phyloP scores from a whole-genome alignment of 768 basidiomycete genomes.

The Mycena filopes region DNA sequence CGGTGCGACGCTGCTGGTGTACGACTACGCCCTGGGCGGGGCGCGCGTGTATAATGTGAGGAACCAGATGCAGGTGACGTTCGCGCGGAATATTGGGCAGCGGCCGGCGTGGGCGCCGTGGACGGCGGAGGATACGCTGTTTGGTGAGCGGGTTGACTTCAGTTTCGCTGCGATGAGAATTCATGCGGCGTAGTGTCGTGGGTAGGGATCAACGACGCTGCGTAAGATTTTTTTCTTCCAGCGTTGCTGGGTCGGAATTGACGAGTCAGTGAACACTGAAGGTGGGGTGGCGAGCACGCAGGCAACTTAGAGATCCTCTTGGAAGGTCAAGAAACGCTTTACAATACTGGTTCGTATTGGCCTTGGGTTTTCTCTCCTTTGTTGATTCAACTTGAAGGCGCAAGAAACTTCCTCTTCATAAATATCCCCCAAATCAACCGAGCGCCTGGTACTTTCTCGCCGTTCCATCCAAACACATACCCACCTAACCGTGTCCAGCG shows the following conservation, averaged over 20 bases:
- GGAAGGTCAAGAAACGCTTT: slow-evolving; percentile 47
- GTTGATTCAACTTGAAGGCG: slow-evolving; percentile 34
- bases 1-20: slow-evolving; percentile 49
- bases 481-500: not conserved
- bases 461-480: not conserved
- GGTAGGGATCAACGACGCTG: slow-evolving; percentile 61
- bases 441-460: slow-evolving; percentile 39
- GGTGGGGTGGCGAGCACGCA: slow-evolving; percentile 20
- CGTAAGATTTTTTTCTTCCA: slow-evolving; percentile 38
- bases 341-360: slow-evolving; percentile 32
- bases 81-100: slow-evolving; percentile 39
- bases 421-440: slow-evolving; percentile 54
- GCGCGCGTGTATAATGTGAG: slow-evolving; percentile 44
- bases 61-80: slow-evolving; percentile 44
- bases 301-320: slow-evolving; percentile 44
- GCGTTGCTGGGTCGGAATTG: not conserved
- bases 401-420: slow-evolving; percentile 52
- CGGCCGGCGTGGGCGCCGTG: slow-evolving; percentile 43
- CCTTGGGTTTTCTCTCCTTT: too few relatives aligned
- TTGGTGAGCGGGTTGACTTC: slow-evolving; percentile 37
- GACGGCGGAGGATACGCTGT: slow-evolving; percentile 44
- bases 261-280: not conserved
- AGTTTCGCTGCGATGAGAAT: not conserved
- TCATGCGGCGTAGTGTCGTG: slow-evolving; percentile 48
- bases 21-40: slow-evolving; percentile 56